These are phyloP conservation scores for Skeletonema grethae DNA, from an alignment of 108 stramenopile species.

Conservation along the genomic window DNA sequence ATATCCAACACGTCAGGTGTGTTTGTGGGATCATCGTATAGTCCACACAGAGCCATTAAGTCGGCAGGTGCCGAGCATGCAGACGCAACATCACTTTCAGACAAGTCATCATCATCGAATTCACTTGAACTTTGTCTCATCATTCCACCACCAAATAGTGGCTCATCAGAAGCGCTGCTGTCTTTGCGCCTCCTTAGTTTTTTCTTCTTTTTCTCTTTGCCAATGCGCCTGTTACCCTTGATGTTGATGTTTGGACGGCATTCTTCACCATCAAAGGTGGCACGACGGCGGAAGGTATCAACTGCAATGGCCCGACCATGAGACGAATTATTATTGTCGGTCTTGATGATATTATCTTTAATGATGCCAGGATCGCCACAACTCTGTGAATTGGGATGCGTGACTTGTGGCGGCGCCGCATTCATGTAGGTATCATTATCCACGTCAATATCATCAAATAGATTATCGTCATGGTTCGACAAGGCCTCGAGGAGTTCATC, in stretches of 20 bases:
- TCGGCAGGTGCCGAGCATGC: slow-evolving; percentile 10
- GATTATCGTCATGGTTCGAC: neutral
- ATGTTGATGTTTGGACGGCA: too few relatives aligned
- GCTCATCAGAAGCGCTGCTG: neutral
- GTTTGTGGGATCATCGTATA: neutral
- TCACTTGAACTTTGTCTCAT: neutral
- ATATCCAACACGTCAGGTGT: neutral
- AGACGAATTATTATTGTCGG: neutral
- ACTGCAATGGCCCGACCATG: too few relatives aligned
- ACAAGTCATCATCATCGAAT: neutral
- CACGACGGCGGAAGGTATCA: neutral
- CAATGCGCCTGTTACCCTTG: neutral
- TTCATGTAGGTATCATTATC: neutral
- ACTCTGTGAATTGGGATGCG: neutral
- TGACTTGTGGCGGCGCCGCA: neutral
- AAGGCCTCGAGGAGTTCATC: slow-evolving; percentile 11
- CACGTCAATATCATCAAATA: slow-evolving; percentile 1
- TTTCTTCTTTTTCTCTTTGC: neutral
- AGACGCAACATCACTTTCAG: neutral
- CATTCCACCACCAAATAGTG: neutral
- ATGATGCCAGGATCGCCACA: neutral
- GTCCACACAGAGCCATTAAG: neutral
- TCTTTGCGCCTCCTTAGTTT: neutral
- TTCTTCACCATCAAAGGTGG: neutral
- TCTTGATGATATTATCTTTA: neutral